phyloP scores from a whole-genome alignment of 129 eudicot genomes.

The Arctium minus region DNA sequence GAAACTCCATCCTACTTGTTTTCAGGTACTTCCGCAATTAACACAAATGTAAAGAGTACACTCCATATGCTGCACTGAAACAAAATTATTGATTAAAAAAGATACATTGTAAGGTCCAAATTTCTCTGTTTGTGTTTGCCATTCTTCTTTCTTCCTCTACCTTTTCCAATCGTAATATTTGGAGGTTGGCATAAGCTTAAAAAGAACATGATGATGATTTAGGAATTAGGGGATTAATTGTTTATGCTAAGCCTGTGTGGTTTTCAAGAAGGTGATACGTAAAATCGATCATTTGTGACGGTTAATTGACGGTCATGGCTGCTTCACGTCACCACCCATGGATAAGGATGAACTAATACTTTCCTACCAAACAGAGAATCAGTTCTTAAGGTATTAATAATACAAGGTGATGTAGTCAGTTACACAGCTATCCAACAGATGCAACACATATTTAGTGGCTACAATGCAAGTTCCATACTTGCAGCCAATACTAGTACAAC shows the following conservation, averaged over 20 bases:
- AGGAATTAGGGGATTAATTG: neutral
- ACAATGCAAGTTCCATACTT: conserved; percentile 1
- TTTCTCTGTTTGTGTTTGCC: neutral
- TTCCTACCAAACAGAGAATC: conserved; percentile 2
- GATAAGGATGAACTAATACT: conserved; percentile 33
- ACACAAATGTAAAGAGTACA: neutral
- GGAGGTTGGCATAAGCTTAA: neutral
- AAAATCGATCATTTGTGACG: conserved; percentile 59
- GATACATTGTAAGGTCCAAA: neutral
- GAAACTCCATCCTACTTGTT: conserved; percentile 2
- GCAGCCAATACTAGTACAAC: conserved; percentile 12
- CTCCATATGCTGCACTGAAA: neutral
- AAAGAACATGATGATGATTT: neutral
- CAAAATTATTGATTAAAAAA: neutral
- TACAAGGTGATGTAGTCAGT: neutral
- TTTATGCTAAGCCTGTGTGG: neutral
- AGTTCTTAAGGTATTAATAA: neutral
- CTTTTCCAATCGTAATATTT: neutral
- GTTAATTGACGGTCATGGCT: conserved; percentile 27
- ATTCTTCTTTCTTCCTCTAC: neutral
- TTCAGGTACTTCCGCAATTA: neutral
- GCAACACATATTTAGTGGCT: neutral
- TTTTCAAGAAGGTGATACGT: neutral
- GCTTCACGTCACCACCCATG: conserved; percentile 72
- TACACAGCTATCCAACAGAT: conserved; percentile 1